Evolutionary conservation across 805 yeast genomes (phyloP), one percentile per base, ranked within the genome.

Genomic region (Candida dajiaensis): DNA sequence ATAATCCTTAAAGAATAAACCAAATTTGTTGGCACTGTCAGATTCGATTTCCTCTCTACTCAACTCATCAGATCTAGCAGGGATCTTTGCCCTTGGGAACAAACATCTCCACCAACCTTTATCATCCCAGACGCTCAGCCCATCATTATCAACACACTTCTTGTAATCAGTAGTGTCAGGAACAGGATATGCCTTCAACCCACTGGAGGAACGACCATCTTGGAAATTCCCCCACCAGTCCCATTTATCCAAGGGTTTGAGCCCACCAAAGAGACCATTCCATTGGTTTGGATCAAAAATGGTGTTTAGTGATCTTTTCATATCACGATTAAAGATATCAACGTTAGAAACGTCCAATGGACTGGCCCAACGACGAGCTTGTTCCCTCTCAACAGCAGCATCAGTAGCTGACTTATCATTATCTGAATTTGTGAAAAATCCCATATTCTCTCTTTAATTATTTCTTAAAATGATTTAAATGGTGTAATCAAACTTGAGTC

Each of bases 81-180:
- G 36, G 43, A 56, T 52, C 50, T 63, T 68, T 41, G 64, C 66
- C 58, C 73, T 72, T 12, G 96, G 96, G 64, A 90, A 84, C 40
- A 92, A 68, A 66, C 98, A 92, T 59, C 90, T 77, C 97, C 97
- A 92, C 63, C 81, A 77, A 0, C 97, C 98, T 20, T 75, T 72
- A 33, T 77, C 67, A 60, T 89, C 95, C 97, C 97, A 92, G 12
- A 80, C 81, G 0, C 88, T 77, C 7, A 75, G 66, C 3, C 99
- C 98, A 9, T 79, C 68, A 31, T 74, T 66, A 19, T 76, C 76
- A 50, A 75, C 55, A 64, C 98, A 92, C 40, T 76, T 71, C 44
- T 76, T 71, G 62, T 81, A 87, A 50, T 78, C 75, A 42, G 72
- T 63, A 3, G 75, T 68, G 0, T 81, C 68, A 3, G 95, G 95